A percentile compares a stretch with the other conserved stretches of the same genome.
Conservation (phyloP, 805 yeast species). For the Candida sakaeoensis region DNA sequence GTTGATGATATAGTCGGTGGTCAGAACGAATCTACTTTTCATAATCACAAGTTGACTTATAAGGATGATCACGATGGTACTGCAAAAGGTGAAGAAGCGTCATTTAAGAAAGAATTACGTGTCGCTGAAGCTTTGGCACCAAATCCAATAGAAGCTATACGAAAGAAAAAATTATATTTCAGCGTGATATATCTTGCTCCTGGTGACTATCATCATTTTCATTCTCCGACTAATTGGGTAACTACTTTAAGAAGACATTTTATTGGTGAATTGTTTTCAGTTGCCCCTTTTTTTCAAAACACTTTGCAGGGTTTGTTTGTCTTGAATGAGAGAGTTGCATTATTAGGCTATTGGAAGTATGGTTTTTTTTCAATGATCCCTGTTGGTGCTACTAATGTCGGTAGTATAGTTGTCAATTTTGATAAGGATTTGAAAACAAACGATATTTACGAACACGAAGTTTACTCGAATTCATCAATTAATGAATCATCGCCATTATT, state of each 20-base stretch:
- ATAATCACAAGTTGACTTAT: constrained; percentile 46
- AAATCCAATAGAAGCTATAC: constrained; percentile 29
- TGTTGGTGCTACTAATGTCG: constrained; percentile 98
- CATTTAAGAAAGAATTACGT: constrained; percentile 33
- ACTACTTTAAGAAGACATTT: constrained; percentile 90
- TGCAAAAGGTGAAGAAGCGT: constrained; percentile 25
- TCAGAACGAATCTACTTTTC: constrained; percentile 34
- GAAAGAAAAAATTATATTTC: constrained; percentile 62
- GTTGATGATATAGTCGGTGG: constrained; percentile 66
- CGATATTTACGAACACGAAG: constrained; percentile 55
- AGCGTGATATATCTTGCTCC: constrained; percentile 96
- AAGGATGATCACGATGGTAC: constrained; percentile 70
- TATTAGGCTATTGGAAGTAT: constrained; percentile 92
- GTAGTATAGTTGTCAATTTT: constrained; percentile 86
- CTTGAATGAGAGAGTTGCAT: constrained; percentile 90
- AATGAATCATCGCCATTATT: constrained; percentile 33
- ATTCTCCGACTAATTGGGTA: constrained; percentile 96
- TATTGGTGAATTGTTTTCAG: constrained; percentile 92
- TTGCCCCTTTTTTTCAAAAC: constrained; percentile 93
- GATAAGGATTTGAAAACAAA: constrained; percentile 89
- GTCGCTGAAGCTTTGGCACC: constrained; percentile 41
- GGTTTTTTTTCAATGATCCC: constrained; percentile 99
- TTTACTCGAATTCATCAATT: constrained; percentile 18
- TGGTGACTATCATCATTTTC: constrained; percentile 96
- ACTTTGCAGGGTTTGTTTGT: constrained; percentile 84